Base-by-base conservation (phyloP, 352 stramenopile genomes). In the Phytophthora megakarya region DNA sequence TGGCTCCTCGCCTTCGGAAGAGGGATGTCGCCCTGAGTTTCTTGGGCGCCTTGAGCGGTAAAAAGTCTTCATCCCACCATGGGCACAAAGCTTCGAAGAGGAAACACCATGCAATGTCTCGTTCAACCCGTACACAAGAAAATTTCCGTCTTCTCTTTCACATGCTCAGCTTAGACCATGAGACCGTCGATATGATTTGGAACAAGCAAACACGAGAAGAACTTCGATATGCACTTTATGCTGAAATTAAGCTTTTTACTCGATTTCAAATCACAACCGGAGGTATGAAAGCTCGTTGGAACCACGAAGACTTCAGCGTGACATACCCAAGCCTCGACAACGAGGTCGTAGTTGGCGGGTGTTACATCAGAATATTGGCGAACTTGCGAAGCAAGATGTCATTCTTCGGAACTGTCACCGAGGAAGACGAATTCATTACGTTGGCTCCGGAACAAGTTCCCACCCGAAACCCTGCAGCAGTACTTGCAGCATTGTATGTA, bases 131-230 rank as follows among this genome's bases (percentile, higher is more conserved):
- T 11, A 35, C 72, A 28, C 75, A 77, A 19, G 93, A 98, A 53
- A 98, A 98, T 68, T 98, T 98, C 59, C 76, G 86, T n/a, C 74
- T 98, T 8, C 79, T 99, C 28, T 99, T 99, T 70, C 90, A 97
- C 72, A 92, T 97, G 62, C 76, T 98, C 5, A 86, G 76, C n/a
- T 68, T 95, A 53, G 92, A 98, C 50, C 94, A 98, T 65, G 76
- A 93, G 44, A 71, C 86, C 3, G 82, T 97, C 7, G 92, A 98
- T 60, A 71, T 98, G 46, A 95, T 98, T 57, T 99, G 96, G 96
- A 98, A 95, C 62, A 75, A 88, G 23, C 68, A 84, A 51, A 98
- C 93, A 1, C 76, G 95, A 21, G 77, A 84, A 8, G 95, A 98
- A 59, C 79, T 99, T 39, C 86, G 89, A 9, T 80, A 70, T 42